Evolutionary conservation across 129 eudicot species (phyloP).

Genomic region (Lonicera japonica): DNA sequence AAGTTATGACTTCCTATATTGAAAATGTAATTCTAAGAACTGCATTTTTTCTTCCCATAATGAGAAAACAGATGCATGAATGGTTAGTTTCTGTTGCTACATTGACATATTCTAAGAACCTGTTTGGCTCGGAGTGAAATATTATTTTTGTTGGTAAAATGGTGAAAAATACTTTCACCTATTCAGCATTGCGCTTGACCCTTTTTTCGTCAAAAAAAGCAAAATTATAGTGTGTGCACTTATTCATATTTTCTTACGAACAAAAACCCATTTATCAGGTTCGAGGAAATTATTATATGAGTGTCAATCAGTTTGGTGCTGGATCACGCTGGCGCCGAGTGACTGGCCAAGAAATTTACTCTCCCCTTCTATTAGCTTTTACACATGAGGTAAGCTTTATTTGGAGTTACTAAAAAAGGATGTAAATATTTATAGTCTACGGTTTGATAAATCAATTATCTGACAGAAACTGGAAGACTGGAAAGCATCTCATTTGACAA

Average conservation of each 20-base stretch:
- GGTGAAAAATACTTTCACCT: too few species aligned
- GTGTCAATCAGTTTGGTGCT: slow-evolving; percentile 44
- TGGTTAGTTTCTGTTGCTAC: too few species aligned
- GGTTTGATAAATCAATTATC: slow-evolving; percentile 10
- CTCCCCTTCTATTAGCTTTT: slow-evolving; percentile 82
- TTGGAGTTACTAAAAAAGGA: not conserved
- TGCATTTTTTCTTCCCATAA: too few species aligned
- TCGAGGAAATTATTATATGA: slow-evolving; percentile 71
- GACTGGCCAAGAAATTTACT: slow-evolving; percentile 81
- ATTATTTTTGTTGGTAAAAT: too few species aligned
- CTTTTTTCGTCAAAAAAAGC: too few species aligned
- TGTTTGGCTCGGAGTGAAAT: too few species aligned
- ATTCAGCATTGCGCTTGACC: too few species aligned
- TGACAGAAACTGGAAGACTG: slow-evolving; percentile 54
- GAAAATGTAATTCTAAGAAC: too few species aligned
- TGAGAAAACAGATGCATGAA: too few species aligned
- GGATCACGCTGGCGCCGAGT: slow-evolving; percentile 89
- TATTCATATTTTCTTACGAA: not conserved
- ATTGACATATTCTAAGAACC: too few species aligned
- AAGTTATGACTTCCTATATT: too few species aligned
- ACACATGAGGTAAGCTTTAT: slow-evolving; percentile 60
- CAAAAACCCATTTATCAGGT: slow-evolving; percentile 28
- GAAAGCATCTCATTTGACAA: slow-evolving; percentile 52
- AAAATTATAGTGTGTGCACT: not conserved
- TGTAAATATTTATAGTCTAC: not conserved